These are phyloP conservation scores for Rhodotorula sp. DNA, from an alignment of 1,284 basidiomycete species.

Conservation along the genomic window DNA sequence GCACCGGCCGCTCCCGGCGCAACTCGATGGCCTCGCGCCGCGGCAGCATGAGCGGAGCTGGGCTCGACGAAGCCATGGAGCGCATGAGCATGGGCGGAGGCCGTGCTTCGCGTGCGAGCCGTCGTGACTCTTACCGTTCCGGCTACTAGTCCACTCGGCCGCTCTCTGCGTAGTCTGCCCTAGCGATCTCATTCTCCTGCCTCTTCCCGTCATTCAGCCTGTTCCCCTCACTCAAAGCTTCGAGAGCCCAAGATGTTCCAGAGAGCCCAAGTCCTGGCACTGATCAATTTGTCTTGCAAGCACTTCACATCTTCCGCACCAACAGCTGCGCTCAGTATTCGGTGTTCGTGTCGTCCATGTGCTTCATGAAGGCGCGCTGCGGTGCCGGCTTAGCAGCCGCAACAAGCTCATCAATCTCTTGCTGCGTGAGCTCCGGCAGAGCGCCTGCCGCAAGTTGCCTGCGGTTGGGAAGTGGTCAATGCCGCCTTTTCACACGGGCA, in stretches of 20 bases:
- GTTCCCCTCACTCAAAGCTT: neutral
- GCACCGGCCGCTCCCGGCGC: neutral
- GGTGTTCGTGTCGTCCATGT: constrained; percentile 28
- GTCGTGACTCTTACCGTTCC: too few species aligned
- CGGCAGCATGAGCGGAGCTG: constrained; percentile 3
- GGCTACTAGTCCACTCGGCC: too few species aligned
- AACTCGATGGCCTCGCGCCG: neutral
- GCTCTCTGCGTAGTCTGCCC: too few species aligned
- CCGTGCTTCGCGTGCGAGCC: neutral
- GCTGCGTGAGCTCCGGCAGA: constrained; percentile 26
- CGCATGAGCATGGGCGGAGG: neutral
- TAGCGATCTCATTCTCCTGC: too few species aligned
- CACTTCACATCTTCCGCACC: too few species aligned
- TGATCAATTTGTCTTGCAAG: too few species aligned
- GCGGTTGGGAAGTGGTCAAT: constrained; percentile 12
- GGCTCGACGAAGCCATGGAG: neutral
- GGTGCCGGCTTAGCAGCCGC: constrained; percentile 19
- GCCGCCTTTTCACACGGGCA: neutral
- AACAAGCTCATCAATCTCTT: constrained; percentile 28
- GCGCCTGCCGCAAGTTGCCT: constrained; percentile 35
- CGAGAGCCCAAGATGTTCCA: too few species aligned
- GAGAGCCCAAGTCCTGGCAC: too few species aligned
- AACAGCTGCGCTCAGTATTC: constrained; percentile 15
- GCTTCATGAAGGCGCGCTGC: constrained; percentile 34
- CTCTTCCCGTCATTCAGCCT: neutral